Conservation (phyloP, 2,329 filamentous ascomycete genomes). For the Cucurbitaria berberidis region DNA sequence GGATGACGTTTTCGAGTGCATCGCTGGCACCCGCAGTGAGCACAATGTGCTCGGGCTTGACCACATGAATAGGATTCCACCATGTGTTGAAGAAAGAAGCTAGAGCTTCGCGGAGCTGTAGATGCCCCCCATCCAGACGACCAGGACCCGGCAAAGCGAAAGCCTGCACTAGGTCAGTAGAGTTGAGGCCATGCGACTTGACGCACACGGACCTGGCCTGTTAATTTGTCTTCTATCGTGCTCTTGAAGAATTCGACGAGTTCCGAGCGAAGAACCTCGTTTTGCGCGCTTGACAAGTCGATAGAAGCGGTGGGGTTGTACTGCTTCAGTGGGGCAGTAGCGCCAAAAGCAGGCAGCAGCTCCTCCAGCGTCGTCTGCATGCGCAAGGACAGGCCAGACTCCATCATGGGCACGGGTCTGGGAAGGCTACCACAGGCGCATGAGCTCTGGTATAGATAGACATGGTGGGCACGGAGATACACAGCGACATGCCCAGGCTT, state of each 20-base stretch:
- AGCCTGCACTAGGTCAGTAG: constrained; percentile 15
- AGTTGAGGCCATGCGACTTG: background rate
- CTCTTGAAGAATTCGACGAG: constrained; percentile 38
- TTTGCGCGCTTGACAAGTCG: constrained; percentile 36
- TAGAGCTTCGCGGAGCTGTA: constrained; percentile 24
- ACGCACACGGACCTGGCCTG: constrained; percentile 20
- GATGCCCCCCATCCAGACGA: constrained; percentile 24
- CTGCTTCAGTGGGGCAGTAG: constrained; percentile 13
- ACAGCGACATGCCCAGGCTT: background rate
- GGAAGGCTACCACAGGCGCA: background rate
- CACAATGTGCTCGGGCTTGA: constrained; percentile 35
- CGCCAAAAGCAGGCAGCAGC: constrained; percentile 13
- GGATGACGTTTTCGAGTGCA: constrained; percentile 34
- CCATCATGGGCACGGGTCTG: constrained; percentile 18
- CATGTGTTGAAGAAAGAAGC: constrained; percentile 38
- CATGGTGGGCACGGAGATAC: background rate
- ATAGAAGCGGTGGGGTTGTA: constrained; percentile 19
- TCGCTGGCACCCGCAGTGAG: constrained; percentile 36
- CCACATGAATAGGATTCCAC: constrained; percentile 35
- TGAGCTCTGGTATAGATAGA: background rate
- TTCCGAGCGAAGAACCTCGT: constrained; percentile 35
- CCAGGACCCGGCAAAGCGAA: constrained; percentile 25
- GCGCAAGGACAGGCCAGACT: constrained; percentile 36
- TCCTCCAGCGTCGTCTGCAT: constrained; percentile 23
- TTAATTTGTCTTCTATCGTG: constrained; percentile 28